phyloP scores from a whole-genome alignment of 495 filamentous ascomycete species.

The Penicillium roqueforti region DNA sequence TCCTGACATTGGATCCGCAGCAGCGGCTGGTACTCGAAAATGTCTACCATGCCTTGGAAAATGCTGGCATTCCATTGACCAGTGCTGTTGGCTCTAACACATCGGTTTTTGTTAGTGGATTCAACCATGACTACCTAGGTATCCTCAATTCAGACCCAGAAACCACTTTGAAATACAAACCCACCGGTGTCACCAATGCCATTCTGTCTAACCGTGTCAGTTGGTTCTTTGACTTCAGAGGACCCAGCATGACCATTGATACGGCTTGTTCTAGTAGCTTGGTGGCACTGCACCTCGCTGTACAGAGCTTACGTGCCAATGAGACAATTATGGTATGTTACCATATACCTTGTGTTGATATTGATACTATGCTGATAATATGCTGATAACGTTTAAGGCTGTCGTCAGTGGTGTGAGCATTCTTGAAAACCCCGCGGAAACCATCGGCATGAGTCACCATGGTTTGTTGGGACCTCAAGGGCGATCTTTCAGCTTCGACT shows the following conservation, averaged over 20 bases:
- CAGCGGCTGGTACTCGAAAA: conserved; percentile 53
- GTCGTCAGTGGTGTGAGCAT: conserved; percentile 24
- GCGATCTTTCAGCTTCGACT: conserved; percentile 38
- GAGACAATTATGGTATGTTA: conserved; percentile 33
- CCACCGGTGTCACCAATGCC: conserved; percentile 28
- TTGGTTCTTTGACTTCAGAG: conserved; percentile 41
- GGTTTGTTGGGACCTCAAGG: conserved; percentile 36
- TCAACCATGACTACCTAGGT: conserved; percentile 25
- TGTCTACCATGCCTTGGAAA: conserved; percentile 49
- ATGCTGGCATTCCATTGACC: conserved; percentile 24
- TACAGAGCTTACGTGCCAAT: conserved; percentile 37
- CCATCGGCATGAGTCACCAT: conserved; percentile 19
- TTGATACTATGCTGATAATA: background rate
- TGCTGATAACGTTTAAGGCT: conserved; percentile 10
- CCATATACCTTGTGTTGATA: background rate
- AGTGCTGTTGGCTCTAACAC: conserved; percentile 28
- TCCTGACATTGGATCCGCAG: conserved; percentile 44
- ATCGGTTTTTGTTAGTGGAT: conserved; percentile 31
- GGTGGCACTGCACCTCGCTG: conserved; percentile 26
- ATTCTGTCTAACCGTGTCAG: conserved; percentile 45
- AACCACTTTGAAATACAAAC: conserved; percentile 21
- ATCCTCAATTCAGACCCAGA: conserved; percentile 25
- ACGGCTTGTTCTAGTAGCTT: conserved; percentile 45
- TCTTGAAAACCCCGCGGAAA: conserved; percentile 19
- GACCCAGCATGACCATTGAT: conserved; percentile 39